Evolutionary conservation across 139 green algal species (phyloP), one percentile per base, ranked within the genome.

Genomic region (Choricystis sp.): DNA sequence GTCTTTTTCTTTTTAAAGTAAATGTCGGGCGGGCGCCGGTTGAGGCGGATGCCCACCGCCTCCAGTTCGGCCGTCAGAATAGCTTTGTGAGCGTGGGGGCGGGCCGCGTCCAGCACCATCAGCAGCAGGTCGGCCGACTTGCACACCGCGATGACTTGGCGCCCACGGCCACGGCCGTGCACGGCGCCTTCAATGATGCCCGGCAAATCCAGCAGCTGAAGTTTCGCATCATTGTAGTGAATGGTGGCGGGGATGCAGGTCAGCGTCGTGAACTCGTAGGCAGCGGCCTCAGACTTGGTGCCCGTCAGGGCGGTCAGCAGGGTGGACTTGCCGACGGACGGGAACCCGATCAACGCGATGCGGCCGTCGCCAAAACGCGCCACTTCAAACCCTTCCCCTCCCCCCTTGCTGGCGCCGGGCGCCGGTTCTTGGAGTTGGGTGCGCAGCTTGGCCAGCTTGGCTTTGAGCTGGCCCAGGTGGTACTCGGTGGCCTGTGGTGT

Each of bases 171-270:
- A 79, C 97, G 96, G 66, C 93, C 93, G 72, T 97, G 64, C 2
- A 83, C 77, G 22, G 93, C 94, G 1, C 94, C 94, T 72, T 99
- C 94, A 65, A 99, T 99, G 72, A 99, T 99, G 24, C 94, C 94
- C 1, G 94, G 94, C 69, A 98, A 68, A 83, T 99, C 94, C 66
- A 99, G 82, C 69, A 99, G 82, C 81, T 98, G 91, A 52, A 99
- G 98, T 73, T 99, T 99, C 57, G 91, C 83, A 57, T 97, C 90
- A 59, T 98, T 98, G 85, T 99, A 98, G 70, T 98, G 92, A 72
- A 99, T 98, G 26, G 98, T 85, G 55, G 75, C 94, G 64, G 84
- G 84, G 29, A 74, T 76, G 82, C 94, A 99, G 1, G 93, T 99
- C 0, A 99, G 81, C 0, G 92, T 99, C 19, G 93, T 99, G 77